A percentile compares a stretch with the other conserved stretches of the same genome.
These are phyloP conservation scores for Trichophaea hybrida DNA, from an alignment of 2,329 filamentous ascomycete species.

Conservation along the genomic window DNA sequence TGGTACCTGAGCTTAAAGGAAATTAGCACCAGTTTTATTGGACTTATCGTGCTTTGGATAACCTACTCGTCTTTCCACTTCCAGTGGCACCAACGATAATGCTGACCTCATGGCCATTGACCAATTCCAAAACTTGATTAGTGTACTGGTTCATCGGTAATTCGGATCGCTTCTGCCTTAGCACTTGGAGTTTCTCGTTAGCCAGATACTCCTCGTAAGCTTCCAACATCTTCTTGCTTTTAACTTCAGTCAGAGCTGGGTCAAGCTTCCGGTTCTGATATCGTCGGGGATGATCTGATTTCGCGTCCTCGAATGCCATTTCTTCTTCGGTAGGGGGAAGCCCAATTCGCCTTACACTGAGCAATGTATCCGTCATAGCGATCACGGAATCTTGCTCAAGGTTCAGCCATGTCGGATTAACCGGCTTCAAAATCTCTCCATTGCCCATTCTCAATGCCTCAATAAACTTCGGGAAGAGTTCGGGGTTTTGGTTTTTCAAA, in stretches of 20 bases:
- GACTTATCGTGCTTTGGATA: neutral
- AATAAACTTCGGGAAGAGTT: conserved; percentile 30
- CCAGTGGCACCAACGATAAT: conserved; percentile 37
- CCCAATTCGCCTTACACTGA: conserved; percentile 29
- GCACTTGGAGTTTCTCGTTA: conserved; percentile 23
- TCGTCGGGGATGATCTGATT: conserved; percentile 6
- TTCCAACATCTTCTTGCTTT: conserved; percentile 20
- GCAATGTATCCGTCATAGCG: conserved; percentile 31
- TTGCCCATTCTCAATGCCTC: conserved; percentile 28
- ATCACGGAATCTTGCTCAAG: conserved; percentile 29
- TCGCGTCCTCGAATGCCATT: conserved; percentile 11
- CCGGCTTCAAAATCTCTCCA: conserved; percentile 29
- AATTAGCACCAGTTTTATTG: conserved; percentile 10
- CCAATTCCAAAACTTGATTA: conserved; percentile 31
- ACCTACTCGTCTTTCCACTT: conserved; percentile 34
- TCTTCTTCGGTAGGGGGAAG: conserved; percentile 27
- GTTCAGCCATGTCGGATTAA: conserved; percentile 27
- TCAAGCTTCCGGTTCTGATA: conserved; percentile 12
- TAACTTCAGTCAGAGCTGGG: conserved; percentile 12
- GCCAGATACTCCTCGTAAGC: conserved; percentile 22
- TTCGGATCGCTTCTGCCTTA: conserved; percentile 29
- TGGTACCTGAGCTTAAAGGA: conserved; percentile 36
- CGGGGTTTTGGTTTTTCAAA: conserved; percentile 29
- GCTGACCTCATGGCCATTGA: conserved; percentile 33
- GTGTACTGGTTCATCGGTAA: conserved; percentile 34